Evolutionary conservation across 2,329 filamentous ascomycete genomes (phyloP), one percentile per base, ranked within the genome.

Genomic region (Colletotrichum magnum): DNA sequence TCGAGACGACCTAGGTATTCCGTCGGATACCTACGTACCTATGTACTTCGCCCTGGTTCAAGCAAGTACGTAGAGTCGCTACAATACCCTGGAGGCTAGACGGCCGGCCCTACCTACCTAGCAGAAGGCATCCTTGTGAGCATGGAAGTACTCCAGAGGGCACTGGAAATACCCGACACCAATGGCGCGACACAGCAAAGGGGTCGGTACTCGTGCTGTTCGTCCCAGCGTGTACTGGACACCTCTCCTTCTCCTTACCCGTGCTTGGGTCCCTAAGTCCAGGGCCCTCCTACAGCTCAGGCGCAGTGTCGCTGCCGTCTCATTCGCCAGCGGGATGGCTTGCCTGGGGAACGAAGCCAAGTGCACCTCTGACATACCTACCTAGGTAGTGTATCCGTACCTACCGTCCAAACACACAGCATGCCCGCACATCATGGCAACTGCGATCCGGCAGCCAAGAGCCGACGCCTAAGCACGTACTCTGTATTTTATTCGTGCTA

Each of bases 261-360:
- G 53, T 21, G 45, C 45, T 58, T 12, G n/a, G 48, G 56, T 28
- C 47, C 45, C 52, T 12, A 9, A 36, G 56, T 28, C 47, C 18
- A 41, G 61, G 43, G 26, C 43, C 28, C 53, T 21, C 63, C 63
- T 52, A 64, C 6, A 43, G 41, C 41, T 15, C 41, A 43, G 13
- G 12, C 45, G 32, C 47, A 24, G 45, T 50, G 45, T 26, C 43
- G 41, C 58, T 36, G 48, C n/a, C 6, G 24, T 45, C 4, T 26
- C 36, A 62, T 62, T 64, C 45, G 36, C 54, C 39, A 56, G 18
- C 13, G 21, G 41, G 62, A 16, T 39, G 13, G 47, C 54, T 36
- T 47, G 39, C 56, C 62, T 52, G 54, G 54, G 47, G 53, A 64
- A 64, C 28, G 45, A 45, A 45, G 41, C 15, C 36, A 52, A 18